These are phyloP conservation scores for Viola pubescens DNA, from an alignment of 441 rosid genomes.

Conservation along the genomic window DNA sequence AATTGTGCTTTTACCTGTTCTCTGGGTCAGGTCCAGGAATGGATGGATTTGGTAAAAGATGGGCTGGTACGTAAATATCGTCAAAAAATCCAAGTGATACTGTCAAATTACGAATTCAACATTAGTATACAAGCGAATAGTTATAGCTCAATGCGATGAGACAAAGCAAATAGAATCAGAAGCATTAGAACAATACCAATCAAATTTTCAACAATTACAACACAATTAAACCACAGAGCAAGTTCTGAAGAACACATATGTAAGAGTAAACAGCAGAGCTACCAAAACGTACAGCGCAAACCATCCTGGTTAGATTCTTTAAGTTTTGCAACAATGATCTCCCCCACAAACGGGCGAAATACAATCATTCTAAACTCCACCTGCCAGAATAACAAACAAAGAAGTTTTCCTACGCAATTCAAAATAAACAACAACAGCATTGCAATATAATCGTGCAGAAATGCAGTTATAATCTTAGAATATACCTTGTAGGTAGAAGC, in stretches of 20 bases:
- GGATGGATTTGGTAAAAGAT: conserved; percentile 52
- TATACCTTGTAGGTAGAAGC: conserved; percentile 70
- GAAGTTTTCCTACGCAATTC: not conserved
- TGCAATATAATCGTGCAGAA: not conserved
- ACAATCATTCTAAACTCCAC: conserved; percentile 56
- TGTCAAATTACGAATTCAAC: conserved; percentile 28
- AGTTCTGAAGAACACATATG: no score
- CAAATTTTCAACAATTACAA: no score
- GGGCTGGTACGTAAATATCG: conserved; percentile 58
- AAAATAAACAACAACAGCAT: not conserved
- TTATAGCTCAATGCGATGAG: conserved; percentile 2
- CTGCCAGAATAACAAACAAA: conserved; percentile 24
- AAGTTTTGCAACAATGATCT: conserved; percentile 56
- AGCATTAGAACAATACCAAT: no score
- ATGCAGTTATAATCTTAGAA: not conserved
- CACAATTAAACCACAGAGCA: no score
- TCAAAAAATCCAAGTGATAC: conserved; percentile 95
- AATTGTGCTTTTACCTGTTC: conserved; percentile 34
- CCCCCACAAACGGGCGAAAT: conserved; percentile 80
- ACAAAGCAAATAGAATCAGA: not conserved
- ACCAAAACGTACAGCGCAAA: conserved; percentile 41
- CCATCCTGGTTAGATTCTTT: conserved; percentile 56
- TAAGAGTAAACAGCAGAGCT: not conserved
- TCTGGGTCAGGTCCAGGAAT: conserved; percentile 42
- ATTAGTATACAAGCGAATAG: not conserved